phyloP scores from a whole-genome alignment of 768 basidiomycete genomes.

The Phaeotremella skinneri region DNA sequence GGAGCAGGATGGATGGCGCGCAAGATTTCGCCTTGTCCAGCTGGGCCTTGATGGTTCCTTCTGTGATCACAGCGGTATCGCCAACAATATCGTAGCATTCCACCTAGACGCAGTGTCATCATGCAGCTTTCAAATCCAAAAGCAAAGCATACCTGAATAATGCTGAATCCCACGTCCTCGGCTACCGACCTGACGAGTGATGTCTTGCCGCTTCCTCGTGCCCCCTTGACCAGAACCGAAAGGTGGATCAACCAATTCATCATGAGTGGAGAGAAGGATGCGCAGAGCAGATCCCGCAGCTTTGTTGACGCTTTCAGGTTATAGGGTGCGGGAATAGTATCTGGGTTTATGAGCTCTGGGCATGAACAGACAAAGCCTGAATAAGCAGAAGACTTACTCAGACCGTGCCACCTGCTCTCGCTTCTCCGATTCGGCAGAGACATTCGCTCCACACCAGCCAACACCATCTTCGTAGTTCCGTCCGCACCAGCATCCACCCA shows the following conservation, averaged over 20 bases:
- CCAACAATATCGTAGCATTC: constrained; percentile 80
- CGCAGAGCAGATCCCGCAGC: constrained; percentile 62
- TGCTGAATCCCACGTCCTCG: constrained; percentile 65
- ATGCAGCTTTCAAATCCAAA: not conserved
- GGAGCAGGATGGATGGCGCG: constrained; percentile 77
- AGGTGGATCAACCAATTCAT: constrained; percentile 64
- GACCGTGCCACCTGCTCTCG: constrained; percentile 55
- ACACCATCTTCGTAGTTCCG: constrained; percentile 65
- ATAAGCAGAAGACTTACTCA: constrained; percentile 55
- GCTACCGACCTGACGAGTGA: constrained; percentile 57
- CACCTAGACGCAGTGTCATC: constrained; percentile 57
- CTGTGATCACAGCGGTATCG: constrained; percentile 72
- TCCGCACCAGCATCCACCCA: constrained; percentile 66
- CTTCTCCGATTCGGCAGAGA: constrained; percentile 59
- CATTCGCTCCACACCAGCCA: constrained; percentile 72
- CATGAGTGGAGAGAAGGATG: constrained; percentile 61
- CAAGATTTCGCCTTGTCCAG: constrained; percentile 75
- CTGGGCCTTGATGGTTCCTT: constrained; percentile 66
- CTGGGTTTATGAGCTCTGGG: constrained; percentile 1
- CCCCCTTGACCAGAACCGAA: constrained; percentile 73
- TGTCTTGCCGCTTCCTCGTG: constrained; percentile 77
- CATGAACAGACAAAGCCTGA: not conserved
- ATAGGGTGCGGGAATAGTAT: constrained; percentile 15
- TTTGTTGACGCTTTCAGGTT: constrained; percentile 52
- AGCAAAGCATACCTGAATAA: constrained; percentile 63